These are phyloP conservation scores for Trichosanthes truncata DNA, from an alignment of 306 rosid genomes.

Conservation along the genomic window DNA sequence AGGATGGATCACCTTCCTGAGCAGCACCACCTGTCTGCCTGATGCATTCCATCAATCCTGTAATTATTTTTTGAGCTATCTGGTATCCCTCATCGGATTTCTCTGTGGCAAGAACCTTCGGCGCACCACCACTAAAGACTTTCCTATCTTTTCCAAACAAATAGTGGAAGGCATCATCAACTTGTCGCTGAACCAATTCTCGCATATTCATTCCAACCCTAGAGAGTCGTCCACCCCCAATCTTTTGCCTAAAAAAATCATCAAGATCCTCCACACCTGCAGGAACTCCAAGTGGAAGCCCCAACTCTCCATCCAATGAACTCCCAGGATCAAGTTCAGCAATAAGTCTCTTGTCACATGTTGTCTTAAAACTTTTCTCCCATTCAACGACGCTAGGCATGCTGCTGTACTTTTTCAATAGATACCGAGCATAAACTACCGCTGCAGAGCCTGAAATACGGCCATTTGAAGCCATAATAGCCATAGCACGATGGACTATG, in stretches of 20 bases:
- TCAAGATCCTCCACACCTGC: slow-evolving; percentile 89
- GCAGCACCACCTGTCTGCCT: slow-evolving; percentile 99
- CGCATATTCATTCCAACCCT: slow-evolving; percentile 70
- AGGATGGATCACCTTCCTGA: slow-evolving; percentile 96
- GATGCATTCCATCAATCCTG: slow-evolving; percentile 71
- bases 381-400: slow-evolving; percentile 72
- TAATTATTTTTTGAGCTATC: slow-evolving; percentile 61
- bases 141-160: slow-evolving; percentile 72
- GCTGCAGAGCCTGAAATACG: slow-evolving; percentile 67
- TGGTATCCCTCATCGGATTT: slow-evolving; percentile 85
- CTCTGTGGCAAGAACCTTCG: slow-evolving; percentile 57
- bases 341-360: slow-evolving; percentile 65
- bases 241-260: slow-evolving; percentile 86
- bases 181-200: slow-evolving; percentile 74
- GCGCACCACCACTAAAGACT: slow-evolving; percentile 35
- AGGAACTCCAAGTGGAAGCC: slow-evolving; percentile 77
- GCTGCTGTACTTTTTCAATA: slow-evolving; percentile 57
- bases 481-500: slow-evolving; percentile 48
- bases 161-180: slow-evolving; percentile 49
- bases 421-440: slow-evolving; percentile 48
- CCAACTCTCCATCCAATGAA: slow-evolving; percentile 66
- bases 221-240: slow-evolving; percentile 67
- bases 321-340: slow-evolving; percentile 67
- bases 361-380: slow-evolving; percentile 69
- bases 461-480: slow-evolving; percentile 60